A percentile compares a stretch with the other conserved stretches of the same genome.
These are phyloP conservation scores for Pseudopyricularia javanii DNA, from an alignment of 2,329 filamentous ascomycete species.

Conservation along the genomic window DNA sequence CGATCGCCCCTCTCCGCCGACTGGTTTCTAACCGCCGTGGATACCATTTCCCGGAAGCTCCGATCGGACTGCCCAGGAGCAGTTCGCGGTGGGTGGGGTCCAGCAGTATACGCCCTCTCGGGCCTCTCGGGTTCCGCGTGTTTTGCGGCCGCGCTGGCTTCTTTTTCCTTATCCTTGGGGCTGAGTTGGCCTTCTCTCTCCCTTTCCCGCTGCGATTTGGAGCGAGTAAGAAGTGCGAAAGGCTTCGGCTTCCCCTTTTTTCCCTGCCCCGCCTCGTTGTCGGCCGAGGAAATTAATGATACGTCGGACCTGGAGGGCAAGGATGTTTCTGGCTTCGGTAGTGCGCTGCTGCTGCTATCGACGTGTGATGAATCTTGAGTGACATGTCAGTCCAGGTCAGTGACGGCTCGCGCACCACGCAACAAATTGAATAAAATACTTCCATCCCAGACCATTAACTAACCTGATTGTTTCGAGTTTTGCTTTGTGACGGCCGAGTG, in stretches of 20 bases:
- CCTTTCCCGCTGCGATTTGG: conserved; percentile 38
- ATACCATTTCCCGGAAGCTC: conserved; percentile 56
- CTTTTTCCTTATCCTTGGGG: conserved; percentile 16
- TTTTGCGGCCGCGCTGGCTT: background rate
- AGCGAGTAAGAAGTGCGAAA: conserved; percentile 39
- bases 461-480: conserved; percentile 18
- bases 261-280: conserved; percentile 27
- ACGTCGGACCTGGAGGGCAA: conserved; percentile 37
- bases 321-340: conserved; percentile 25
- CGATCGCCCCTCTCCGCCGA: conserved; percentile 70
- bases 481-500: conserved; percentile 15
- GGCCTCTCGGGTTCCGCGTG: conserved; percentile 12
- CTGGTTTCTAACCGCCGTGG: conserved; percentile 52
- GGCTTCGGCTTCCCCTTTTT: conserved; percentile 42
- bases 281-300: conserved; percentile 35
- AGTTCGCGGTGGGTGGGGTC: conserved; percentile 37
- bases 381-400: background rate
- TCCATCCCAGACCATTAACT: too few relatives aligned
- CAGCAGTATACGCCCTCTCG: conserved; percentile 22
- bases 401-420: too few relatives aligned
- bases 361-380: background rate
- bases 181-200: conserved; percentile 27
- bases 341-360: conserved; percentile 15
- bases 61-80: conserved; percentile 54
- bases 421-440: too few relatives aligned